Conservation (phyloP, 75 land plant genomes). For the Isoetes taiwanensis region DNA sequence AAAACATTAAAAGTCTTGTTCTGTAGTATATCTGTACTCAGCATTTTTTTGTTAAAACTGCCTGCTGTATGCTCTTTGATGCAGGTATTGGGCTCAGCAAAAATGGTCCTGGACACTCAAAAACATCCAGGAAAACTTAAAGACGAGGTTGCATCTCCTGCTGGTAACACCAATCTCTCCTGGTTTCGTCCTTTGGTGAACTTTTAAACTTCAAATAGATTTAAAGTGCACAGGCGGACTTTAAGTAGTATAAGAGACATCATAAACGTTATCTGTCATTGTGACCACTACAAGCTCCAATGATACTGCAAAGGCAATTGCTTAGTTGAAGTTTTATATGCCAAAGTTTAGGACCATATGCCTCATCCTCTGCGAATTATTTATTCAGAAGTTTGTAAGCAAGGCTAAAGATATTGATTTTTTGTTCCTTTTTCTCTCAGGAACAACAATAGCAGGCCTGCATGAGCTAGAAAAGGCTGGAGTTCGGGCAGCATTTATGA, state of each 20-base stretch:
- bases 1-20: no score
- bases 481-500: slow-evolving; percentile 63
- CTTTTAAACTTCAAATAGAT: slow-evolving; percentile 5
- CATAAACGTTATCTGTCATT: no score
- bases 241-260: no score
- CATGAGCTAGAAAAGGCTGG: slow-evolving; percentile 67
- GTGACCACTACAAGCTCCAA: no score
- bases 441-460: slow-evolving; percentile 91
- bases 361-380: no score
- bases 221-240: no score
- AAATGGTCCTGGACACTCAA: slow-evolving; percentile 52
- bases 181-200: background rate
- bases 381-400: no score
- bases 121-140: slow-evolving; percentile 91
- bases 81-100: slow-evolving; percentile 89
- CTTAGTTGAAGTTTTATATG: no score
- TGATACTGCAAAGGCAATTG: no score
- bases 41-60: background rate
- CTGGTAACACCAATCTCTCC: slow-evolving; percentile 28
- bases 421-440: no score
- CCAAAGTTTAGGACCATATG: no score
- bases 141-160: slow-evolving; percentile 92
- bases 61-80: background rate
- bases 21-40: background rate
- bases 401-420: no score